phyloP scores from a whole-genome alignment of 345 rosid genomes.

The Turnera subulata region DNA sequence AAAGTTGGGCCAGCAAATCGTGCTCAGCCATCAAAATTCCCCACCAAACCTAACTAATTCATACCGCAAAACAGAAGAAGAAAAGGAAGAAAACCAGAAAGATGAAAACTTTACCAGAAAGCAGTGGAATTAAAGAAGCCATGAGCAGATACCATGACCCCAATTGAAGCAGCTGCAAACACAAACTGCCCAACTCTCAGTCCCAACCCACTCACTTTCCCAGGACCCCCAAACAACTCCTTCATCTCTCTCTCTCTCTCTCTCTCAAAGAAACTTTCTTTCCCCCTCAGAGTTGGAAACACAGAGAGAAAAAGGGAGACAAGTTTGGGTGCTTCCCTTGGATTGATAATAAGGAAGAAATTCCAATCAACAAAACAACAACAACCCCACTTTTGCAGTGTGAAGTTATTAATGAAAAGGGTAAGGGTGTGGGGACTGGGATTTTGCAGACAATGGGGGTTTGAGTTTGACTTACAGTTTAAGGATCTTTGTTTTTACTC shows the following conservation, averaged over 20 bases:
- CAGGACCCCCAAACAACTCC: conserved; percentile 44
- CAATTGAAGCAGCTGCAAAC: conserved; percentile 42
- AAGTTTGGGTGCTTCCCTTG: neutral
- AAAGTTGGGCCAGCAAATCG: too few relatives aligned
- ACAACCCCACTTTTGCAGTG: neutral
- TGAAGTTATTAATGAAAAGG: neutral
- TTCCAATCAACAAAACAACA: too few relatives aligned
- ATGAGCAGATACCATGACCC: conserved; percentile 32
- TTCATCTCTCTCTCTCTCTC: conserved; percentile 22
- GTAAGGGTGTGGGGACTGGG: too few relatives aligned
- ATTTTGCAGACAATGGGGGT: too few relatives aligned
- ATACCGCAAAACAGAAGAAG: neutral
- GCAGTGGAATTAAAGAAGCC: conserved; percentile 38
- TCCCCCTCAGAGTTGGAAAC: neutral
- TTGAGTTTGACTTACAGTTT: too few relatives aligned
- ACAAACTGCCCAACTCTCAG: conserved; percentile 37
- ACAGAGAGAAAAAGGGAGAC: neutral
- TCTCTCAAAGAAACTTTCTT: neutral
- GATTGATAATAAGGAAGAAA: too few relatives aligned
- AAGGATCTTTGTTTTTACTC: too few relatives aligned
- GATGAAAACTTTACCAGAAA: conserved; percentile 31
- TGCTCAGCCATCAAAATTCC: too few relatives aligned
- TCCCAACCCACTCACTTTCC: conserved; percentile 38
- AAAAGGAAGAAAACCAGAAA: neutral
- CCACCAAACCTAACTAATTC: too few relatives aligned